A percentile compares a stretch with the other conserved stretches of the same genome.
Conservation (phyloP, 2,329 filamentous ascomycete genomes). For the Ceratocystis variospora region DNA sequence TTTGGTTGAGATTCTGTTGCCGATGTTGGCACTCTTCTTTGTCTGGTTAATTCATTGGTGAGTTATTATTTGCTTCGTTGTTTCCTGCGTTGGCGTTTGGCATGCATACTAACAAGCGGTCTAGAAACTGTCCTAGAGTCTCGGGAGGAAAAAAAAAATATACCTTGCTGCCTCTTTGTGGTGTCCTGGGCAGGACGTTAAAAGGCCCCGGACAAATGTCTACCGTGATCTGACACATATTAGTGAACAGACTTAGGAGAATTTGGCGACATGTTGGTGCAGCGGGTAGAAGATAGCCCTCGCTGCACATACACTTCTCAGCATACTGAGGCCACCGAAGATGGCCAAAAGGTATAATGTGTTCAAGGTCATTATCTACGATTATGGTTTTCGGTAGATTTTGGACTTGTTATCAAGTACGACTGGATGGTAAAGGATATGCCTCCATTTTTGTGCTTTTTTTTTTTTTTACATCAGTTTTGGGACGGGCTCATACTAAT, state of each 20-base stretch:
- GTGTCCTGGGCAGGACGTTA: slow-evolving; percentile 28
- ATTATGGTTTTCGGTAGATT: neutral
- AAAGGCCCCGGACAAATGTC: slow-evolving; percentile 23
- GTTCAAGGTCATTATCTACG: neutral
- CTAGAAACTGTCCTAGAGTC: neutral
- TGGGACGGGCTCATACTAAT: neutral
- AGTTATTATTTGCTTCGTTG: neutral
- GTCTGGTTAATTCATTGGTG: neutral
- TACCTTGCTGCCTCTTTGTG: neutral
- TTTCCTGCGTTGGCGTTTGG: neutral
- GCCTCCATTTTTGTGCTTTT: neutral
- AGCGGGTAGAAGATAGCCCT: neutral
- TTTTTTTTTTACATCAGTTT: neutral
- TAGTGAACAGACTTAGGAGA: neutral
- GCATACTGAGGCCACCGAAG: neutral
- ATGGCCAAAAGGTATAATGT: neutral
- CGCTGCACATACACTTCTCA: neutral
- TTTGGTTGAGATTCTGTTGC: neutral
- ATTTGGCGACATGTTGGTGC: neutral
- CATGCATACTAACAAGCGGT: neutral
- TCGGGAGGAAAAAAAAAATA: neutral
- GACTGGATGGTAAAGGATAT: neutral
- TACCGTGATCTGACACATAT: neutral
- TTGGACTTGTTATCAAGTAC: neutral
- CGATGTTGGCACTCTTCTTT: neutral